Evolutionary conservation across 768 basidiomycete genomes (phyloP).

Genomic region (Leccinellum albellum): DNA sequence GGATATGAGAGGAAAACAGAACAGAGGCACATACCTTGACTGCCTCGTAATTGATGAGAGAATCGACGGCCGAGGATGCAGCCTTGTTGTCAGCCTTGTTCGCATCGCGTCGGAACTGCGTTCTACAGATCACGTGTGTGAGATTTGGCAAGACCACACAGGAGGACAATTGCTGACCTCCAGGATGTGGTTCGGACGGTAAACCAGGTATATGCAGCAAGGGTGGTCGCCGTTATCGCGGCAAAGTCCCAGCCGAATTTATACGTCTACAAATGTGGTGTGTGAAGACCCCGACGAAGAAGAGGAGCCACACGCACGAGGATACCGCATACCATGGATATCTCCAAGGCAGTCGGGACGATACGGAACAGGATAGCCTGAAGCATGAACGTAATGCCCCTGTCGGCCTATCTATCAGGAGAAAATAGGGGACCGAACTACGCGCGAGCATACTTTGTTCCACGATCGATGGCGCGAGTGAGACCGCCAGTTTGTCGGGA

Average conservation of each 20-base stretch:
- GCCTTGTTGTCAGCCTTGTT: constrained; percentile 97
- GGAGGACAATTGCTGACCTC: constrained; percentile 51
- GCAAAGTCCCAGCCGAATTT: constrained; percentile 99
- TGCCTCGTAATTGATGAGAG: constrained; percentile 96
- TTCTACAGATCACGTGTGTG: constrained; percentile 44
- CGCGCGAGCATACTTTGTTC: constrained; percentile 72
- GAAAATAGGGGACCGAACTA: background rate
- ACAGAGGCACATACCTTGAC: constrained; percentile 69
- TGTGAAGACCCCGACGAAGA: background rate
- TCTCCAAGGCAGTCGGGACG: constrained; percentile 93
- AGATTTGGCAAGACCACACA: background rate
- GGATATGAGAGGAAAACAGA: background rate
- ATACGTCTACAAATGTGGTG: constrained; percentile 60
- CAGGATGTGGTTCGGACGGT: constrained; percentile 95
- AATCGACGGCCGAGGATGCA: constrained; percentile 90
- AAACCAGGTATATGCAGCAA: constrained; percentile 95
- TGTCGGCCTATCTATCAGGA: constrained; percentile 28
- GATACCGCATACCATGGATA: constrained; percentile 95
- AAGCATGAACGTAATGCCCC: constrained; percentile 93
- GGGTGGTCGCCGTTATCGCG: constrained; percentile 77
- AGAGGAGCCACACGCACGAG: constrained; percentile 50
- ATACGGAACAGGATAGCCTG: constrained; percentile 94
- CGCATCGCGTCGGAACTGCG: constrained; percentile 88
- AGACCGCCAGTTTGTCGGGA: constrained; percentile 93
- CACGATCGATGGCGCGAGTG: constrained; percentile 93